Evolutionary conservation across 148 eudicot genomes (phyloP), one percentile per base, ranked within the genome.

Genomic region (Pouteria glomerata): DNA sequence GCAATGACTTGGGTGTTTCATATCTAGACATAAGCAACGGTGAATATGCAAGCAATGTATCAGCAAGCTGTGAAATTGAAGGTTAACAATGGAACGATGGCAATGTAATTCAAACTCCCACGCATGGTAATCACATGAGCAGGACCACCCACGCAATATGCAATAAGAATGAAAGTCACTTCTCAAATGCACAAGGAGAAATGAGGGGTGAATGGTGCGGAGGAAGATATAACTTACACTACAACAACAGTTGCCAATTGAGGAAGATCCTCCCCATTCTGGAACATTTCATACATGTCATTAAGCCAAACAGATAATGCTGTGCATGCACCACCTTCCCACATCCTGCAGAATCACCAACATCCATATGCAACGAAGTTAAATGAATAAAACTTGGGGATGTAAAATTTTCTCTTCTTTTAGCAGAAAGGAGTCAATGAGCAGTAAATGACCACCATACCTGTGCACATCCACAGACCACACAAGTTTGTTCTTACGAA

Each of bases 381-480:
- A 76, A 51, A 31, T 63, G 45, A 26, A 35, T 42, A 50, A 12
- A 14, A 33, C 3, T 24, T 30, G 56, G 67, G 18, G 61, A 60
- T 16, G 26, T 42, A 42, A 37, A 16, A 11, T 53, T 50, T 5
- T 7, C 35, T 69, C 59, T 10, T 12, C 29, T 39, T 24, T 71
- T 16, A 39, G 44, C 7, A 39, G 44, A 57, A 35, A 66, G 53
- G 61, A 51, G 53, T 59, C 42, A 31, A 52, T 4, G 29, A 35
- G 35, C 23, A 66, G 58, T 19, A 56, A 31, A 61, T 56, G 59
- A 15, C 11, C 18, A 66, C 29, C 39, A 64, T 82, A 91, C 98
- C 98, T 89, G 82, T 94, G 98, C 66, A 94, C 84, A 74, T 94
- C 97, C 67, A 89, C 91, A 76, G 98, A 87, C 91, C 96, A 94